phyloP scores from a whole-genome alignment of 345 rosid species.

The Eutrema yunnanense region DNA sequence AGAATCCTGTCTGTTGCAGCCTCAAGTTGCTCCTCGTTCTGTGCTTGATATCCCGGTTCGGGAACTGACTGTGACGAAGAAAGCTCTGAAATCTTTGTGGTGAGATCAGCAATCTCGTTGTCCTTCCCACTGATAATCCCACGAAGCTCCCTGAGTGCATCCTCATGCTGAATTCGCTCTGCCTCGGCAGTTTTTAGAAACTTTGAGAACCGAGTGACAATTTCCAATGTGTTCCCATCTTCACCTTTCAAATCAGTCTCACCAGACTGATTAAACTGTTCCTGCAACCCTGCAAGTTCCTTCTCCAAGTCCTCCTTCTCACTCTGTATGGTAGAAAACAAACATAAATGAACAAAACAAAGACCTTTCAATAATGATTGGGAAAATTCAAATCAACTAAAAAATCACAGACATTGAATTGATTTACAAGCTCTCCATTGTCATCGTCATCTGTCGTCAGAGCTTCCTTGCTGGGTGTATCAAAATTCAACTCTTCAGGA shows the following conservation, averaged over 20 bases:
- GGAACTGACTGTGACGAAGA: slow-evolving; percentile 20
- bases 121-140: slow-evolving; percentile 37
- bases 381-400: background rate
- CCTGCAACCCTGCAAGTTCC: slow-evolving; percentile 40
- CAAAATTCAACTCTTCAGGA: slow-evolving; percentile 55
- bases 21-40: slow-evolving; percentile 38
- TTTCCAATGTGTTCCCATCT: slow-evolving; percentile 29
- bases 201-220: slow-evolving; percentile 46
- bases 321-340: slow-evolving; percentile 35
- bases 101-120: slow-evolving; percentile 55
- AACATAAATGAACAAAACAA: slow-evolving; percentile 7
- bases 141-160: slow-evolving; percentile 35
- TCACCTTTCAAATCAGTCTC: slow-evolving; percentile 19
- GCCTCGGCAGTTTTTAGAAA: slow-evolving; percentile 35
- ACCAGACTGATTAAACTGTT: slow-evolving; percentile 37
- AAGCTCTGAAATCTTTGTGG: slow-evolving; percentile 43
- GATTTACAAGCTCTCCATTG: slow-evolving; percentile 25
- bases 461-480: slow-evolving; percentile 40
- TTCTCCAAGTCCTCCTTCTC: slow-evolving; percentile 40
- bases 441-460: slow-evolving; percentile 35
- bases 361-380: background rate
- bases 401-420: slow-evolving; percentile 36
- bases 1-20: slow-evolving; percentile 55
- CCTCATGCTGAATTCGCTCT: slow-evolving; percentile 42
- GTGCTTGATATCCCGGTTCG: slow-evolving; percentile 19